Evolutionary conservation across 306 rosid species (phyloP).

Genomic region (Inga leiocalycina): DNA sequence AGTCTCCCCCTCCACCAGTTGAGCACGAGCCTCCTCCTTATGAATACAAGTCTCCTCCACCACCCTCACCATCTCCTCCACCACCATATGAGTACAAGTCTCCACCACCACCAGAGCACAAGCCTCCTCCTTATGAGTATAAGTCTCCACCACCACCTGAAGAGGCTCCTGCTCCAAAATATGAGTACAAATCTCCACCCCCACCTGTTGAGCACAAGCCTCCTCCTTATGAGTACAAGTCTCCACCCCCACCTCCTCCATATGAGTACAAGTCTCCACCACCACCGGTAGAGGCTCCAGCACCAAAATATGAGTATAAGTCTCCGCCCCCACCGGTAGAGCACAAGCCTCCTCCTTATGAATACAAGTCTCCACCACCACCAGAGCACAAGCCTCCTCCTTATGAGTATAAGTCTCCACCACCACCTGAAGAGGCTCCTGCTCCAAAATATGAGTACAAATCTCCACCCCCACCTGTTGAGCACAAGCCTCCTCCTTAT

Average conservation of each 20-base stretch:
- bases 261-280: slow-evolving; percentile 12
- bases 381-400: not conserved
- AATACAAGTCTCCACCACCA: slow-evolving; percentile 58
- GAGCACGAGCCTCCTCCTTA: not conserved
- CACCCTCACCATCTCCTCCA: slow-evolving; percentile 19
- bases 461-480: slow-evolving; percentile 42
- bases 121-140: too few species aligned
- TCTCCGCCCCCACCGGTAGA: slow-evolving; percentile 34
- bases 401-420: slow-evolving; percentile 34
- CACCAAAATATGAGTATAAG: slow-evolving; percentile 28
- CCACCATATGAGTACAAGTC: slow-evolving; percentile 12
- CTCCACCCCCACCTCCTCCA: not conserved
- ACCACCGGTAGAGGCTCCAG: slow-evolving; percentile 32
- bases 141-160: not conserved
- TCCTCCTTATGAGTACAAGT: not conserved
- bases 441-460: not conserved
- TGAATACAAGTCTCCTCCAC: slow-evolving; percentile 1
- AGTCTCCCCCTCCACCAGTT: not conserved
- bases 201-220: not conserved
- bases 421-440: not conserved
- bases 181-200: not conserved
- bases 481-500: too few species aligned
- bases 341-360: slow-evolving; percentile 7
- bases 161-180: not conserved
- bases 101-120: not conserved